Conservation (phyloP, 2,329 filamentous ascomycete genomes). For the Aspergillus niger region DNA sequence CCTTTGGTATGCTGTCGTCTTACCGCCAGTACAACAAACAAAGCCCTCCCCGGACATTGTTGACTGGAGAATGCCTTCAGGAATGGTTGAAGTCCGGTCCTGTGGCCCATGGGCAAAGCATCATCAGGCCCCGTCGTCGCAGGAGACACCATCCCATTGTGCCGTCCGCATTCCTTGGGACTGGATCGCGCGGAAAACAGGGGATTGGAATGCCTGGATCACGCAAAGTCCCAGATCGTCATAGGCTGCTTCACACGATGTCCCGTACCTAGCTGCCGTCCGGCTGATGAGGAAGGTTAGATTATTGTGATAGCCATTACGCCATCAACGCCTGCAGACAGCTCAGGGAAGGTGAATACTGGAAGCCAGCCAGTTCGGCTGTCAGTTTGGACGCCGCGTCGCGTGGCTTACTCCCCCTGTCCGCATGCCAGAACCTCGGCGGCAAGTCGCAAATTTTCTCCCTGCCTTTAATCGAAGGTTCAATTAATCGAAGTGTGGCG, state of each 20-base stretch:
- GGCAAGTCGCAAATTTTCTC: too few species aligned
- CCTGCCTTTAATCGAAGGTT: too few species aligned
- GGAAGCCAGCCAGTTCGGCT: too few species aligned
- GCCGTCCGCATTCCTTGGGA: not conserved
- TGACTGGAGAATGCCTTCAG: conserved; percentile 17
- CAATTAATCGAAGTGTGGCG: too few species aligned
- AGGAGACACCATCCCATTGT: not conserved
- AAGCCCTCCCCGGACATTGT: conserved; percentile 5
- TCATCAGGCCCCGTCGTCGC: not conserved
- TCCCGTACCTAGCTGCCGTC: not conserved
- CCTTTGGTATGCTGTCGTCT: conserved; percentile 11
- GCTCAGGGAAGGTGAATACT: too few species aligned
- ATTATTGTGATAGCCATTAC: too few species aligned
- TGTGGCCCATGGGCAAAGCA: not conserved
- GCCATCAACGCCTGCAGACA: too few species aligned
- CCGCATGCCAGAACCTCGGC: too few species aligned
- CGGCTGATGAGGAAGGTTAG: not conserved
- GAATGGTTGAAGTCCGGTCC: conserved; percentile 19
- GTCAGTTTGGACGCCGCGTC: too few species aligned
- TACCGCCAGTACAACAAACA: conserved; percentile 16
- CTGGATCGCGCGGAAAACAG: not conserved
- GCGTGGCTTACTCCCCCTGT: too few species aligned
- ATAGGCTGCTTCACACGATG: not conserved
- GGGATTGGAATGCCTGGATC: conserved; percentile 1
- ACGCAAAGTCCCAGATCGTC: not conserved